Evolutionary conservation across 177 flowering plant genomes (phyloP).

Genomic region (Vitis hybrid): DNA sequence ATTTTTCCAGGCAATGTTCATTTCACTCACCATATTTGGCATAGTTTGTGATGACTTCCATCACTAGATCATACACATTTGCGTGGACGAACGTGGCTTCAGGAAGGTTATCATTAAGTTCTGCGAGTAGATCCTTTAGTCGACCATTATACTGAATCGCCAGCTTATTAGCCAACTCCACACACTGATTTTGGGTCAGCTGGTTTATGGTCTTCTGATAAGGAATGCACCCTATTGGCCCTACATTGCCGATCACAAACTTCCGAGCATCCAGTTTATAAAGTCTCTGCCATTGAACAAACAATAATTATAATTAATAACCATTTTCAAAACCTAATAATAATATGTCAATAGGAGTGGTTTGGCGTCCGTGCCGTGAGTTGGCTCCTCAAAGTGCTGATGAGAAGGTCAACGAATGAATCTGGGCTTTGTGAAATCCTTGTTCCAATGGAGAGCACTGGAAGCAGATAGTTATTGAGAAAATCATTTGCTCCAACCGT

Average conservation of each 20-base stretch:
- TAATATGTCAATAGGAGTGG: background rate
- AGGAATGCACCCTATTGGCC: slow-evolving; percentile 93
- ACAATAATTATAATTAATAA: background rate
- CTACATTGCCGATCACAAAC: slow-evolving; percentile 78
- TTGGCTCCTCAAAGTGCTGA: slow-evolving; percentile 60
- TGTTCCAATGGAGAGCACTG: slow-evolving; percentile 71
- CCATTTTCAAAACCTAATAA: too few species aligned
- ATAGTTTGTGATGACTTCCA: slow-evolving; percentile 77
- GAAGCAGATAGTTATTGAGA: slow-evolving; percentile 89
- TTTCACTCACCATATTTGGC: slow-evolving; percentile 49
- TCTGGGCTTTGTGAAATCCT: slow-evolving; percentile 67
- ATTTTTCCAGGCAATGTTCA: too few species aligned
- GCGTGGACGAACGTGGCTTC: slow-evolving; percentile 78
- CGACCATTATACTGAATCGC: slow-evolving; percentile 69
- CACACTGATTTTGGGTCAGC: slow-evolving; percentile 57
- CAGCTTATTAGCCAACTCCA: slow-evolving; percentile 68
- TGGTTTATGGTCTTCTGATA: slow-evolving; percentile 85
- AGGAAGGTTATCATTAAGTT: slow-evolving; percentile 63
- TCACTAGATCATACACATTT: slow-evolving; percentile 77
- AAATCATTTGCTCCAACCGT: slow-evolving; percentile 90
- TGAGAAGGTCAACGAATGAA: slow-evolving; percentile 60
- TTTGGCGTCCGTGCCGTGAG: slow-evolving; percentile 52
- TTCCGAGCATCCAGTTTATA: slow-evolving; percentile 87
- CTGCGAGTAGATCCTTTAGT: slow-evolving; percentile 59
- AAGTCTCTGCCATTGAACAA: slow-evolving; percentile 54